Evolutionary conservation across 495 filamentous ascomycete genomes (phyloP).

Genomic region (Neurospora sp.): DNA sequence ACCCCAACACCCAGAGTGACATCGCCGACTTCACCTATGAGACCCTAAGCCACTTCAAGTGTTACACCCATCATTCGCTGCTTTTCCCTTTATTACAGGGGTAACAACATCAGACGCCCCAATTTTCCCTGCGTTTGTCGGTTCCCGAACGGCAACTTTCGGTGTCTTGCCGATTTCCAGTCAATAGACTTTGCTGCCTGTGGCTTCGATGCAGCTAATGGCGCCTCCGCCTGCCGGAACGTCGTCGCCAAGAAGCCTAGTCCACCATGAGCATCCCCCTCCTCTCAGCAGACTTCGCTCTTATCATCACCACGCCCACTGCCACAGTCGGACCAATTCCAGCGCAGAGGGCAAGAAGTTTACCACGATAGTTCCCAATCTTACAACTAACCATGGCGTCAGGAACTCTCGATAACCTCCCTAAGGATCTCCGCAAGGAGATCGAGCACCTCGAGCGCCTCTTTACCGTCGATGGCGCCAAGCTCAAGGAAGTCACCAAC

Average conservation of each 20-base stretch:
- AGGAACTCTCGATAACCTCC: conserved; percentile 43
- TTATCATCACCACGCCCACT: conserved; percentile 7
- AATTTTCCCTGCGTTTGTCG: not conserved
- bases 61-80: not conserved
- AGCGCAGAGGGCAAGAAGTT: conserved; percentile 19
- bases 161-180: not conserved
- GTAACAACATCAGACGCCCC: not conserved
- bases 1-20: not conserved
- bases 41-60: not conserved
- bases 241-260: conserved; percentile 6
- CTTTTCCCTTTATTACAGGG: not conserved
- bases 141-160: not conserved
- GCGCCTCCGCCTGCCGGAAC: not conserved
- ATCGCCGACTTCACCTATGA: not conserved
- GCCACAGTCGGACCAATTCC: conserved; percentile 4
- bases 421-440: conserved; percentile 73
- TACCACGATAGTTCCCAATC: not conserved
- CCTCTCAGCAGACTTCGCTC: conserved; percentile 6
- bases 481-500: conserved; percentile 79
- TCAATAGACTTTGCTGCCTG: not conserved
- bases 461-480: conserved; percentile 68
- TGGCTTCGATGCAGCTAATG: not conserved
- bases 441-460: conserved; percentile 78
- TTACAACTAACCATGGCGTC: conserved; percentile 18
- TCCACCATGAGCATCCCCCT: conserved; percentile 5